These are phyloP conservation scores for Graphilbum ipis-grandicollis DNA, from an alignment of 2,329 filamentous ascomycete species.

Conservation along the genomic window DNA sequence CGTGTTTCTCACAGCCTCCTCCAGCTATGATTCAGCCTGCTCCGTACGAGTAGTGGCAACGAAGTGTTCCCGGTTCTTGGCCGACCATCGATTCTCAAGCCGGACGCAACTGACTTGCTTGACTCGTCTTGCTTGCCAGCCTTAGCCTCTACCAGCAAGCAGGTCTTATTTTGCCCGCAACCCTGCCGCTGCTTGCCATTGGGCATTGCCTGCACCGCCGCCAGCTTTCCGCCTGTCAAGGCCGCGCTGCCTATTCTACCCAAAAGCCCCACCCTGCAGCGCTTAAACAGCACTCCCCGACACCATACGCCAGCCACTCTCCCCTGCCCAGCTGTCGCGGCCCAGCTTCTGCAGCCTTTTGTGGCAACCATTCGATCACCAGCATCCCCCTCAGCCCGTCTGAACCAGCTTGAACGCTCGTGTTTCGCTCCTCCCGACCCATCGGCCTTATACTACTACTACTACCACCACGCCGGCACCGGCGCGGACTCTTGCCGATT, in stretches of 20 bases:
- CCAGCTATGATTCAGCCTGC: slow-evolving; percentile 7
- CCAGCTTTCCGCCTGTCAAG: too few relatives aligned
- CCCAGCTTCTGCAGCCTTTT: not conserved
- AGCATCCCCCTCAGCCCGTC: not conserved
- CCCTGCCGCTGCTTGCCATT: not conserved
- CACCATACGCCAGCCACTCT: not conserved
- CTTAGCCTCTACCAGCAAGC: too few relatives aligned
- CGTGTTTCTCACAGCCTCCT: not conserved
- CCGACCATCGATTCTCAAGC: too few relatives aligned
- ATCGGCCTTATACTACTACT: not conserved
- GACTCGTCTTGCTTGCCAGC: not conserved
- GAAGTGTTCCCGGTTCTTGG: not conserved
- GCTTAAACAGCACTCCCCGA: too few relatives aligned
- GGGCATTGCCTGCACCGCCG: not conserved
- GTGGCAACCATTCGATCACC: not conserved
- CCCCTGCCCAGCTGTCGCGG: not conserved
- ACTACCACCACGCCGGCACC: too few relatives aligned
- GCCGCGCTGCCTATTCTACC: not conserved
- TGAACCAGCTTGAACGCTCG: not conserved
- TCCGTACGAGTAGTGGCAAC: slow-evolving; percentile 6
- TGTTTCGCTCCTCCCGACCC: not conserved
- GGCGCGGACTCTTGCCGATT: too few relatives aligned
- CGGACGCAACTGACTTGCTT: not conserved
- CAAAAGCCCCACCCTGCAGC: not conserved
- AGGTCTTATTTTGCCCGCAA: not conserved